A percentile compares a stretch with the other conserved stretches of the same genome.
Conservation (phyloP, 345 rosid genomes). For the Brassica juncea region DNA sequence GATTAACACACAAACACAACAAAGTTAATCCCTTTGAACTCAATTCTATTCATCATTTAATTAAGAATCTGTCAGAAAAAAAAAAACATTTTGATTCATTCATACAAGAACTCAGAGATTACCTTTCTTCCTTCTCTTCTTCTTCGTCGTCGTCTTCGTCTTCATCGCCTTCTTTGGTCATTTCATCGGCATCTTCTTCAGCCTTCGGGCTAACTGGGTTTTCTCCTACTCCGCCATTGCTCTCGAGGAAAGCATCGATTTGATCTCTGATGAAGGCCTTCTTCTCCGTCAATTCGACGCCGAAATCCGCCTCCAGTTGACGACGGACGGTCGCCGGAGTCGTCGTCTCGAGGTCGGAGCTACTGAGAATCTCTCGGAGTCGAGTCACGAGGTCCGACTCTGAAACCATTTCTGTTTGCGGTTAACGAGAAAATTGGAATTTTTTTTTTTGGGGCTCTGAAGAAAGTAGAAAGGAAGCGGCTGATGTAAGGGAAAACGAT, state of each 20-base stretch:
- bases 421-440: conserved; percentile 7
- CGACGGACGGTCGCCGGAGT: conserved; percentile 73
- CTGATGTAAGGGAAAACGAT: conserved; percentile 29
- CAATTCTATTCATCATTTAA: not conserved
- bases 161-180: conserved; percentile 34
- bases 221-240: conserved; percentile 35
- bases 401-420: conserved; percentile 51
- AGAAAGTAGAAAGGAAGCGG: conserved; percentile 13
- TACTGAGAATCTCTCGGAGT: conserved; percentile 66
- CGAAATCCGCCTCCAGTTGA: conserved; percentile 65
- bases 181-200: conserved; percentile 42
- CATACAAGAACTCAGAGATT: not conserved
- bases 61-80: not conserved
- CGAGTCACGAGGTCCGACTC: conserved; percentile 71
- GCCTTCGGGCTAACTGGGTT: conserved; percentile 26
- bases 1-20: not conserved
- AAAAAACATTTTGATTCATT: not conserved
- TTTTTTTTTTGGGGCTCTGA: not conserved
- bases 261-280: conserved; percentile 67
- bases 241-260: conserved; percentile 65
- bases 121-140: conserved; percentile 15
- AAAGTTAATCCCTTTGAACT: not conserved
- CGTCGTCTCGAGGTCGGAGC: conserved; percentile 74
- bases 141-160: conserved; percentile 39
- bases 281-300: conserved; percentile 62